These are phyloP conservation scores for Arthroderma sp. DNA, from an alignment of 2,329 filamentous ascomycete species.

Conservation along the genomic window DNA sequence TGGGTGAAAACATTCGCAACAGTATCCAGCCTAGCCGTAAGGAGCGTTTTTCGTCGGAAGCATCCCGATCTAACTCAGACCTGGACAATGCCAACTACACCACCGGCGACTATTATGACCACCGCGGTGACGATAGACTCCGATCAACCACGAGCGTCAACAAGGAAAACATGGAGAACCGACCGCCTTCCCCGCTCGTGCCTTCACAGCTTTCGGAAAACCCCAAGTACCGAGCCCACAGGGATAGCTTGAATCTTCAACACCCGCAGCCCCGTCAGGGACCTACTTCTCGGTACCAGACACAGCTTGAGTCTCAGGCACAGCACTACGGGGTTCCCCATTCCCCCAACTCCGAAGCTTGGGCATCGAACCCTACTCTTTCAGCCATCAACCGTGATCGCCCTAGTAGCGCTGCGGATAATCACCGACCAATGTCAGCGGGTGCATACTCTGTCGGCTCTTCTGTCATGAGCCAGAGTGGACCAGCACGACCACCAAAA, in stretches of 20 bases:
- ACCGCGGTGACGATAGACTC: conserved; percentile 35
- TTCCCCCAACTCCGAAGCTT: conserved; percentile 35
- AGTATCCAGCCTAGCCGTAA: conserved; percentile 44
- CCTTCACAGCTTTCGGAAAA: conserved; percentile 46
- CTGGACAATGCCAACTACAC: conserved; percentile 51
- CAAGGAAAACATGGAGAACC: conserved; percentile 28
- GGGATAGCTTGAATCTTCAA: conserved; percentile 51
- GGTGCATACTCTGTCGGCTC: conserved; percentile 35
- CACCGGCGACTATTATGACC: conserved; percentile 34
- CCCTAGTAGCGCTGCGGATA: conserved; percentile 22
- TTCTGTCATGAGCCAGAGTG: conserved; percentile 25
- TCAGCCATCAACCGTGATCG: conserved; percentile 20
- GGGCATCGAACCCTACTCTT: conserved; percentile 35
- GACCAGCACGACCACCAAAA: conserved; percentile 42
- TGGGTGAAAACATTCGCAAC: conserved; percentile 63
- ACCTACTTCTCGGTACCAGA: conserved; percentile 50
- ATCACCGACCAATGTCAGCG: conserved; percentile 34
- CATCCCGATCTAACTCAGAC: conserved; percentile 69
- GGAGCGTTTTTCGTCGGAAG: conserved; percentile 49
- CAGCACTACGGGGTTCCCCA: conserved; percentile 38
- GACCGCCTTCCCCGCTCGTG: conserved; percentile 50
- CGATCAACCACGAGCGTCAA: conserved; percentile 35
- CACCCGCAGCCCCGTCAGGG: conserved; percentile 54
- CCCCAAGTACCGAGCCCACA: conserved; percentile 54
- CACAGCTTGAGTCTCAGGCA: conserved; percentile 49